phyloP scores from a whole-genome alignment of 2,329 filamentous ascomycete genomes.

The Talaromyces piceae region DNA sequence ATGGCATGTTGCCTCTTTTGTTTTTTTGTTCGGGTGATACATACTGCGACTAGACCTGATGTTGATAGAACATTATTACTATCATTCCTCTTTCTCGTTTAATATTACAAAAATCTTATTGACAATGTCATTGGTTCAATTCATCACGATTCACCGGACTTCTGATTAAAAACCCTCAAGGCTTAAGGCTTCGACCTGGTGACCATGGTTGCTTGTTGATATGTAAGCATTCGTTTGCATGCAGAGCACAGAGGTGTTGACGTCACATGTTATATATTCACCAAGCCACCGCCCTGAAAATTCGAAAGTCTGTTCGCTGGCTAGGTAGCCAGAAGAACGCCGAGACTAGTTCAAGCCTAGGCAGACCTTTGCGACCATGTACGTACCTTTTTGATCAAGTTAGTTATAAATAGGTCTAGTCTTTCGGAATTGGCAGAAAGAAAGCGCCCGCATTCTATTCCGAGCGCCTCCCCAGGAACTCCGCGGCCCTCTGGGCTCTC shows the following conservation, averaged over 20 bases:
- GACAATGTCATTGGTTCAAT: too few species aligned
- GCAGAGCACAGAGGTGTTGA: too few species aligned
- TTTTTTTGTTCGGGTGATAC: not conserved
- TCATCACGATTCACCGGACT: too few species aligned
- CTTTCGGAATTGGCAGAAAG: not conserved
- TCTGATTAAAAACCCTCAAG: not conserved
- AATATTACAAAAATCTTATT: not conserved
- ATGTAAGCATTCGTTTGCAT: not conserved
- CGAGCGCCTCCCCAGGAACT: not conserved
- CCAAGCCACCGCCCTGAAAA: too few species aligned
- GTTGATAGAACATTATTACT: not conserved
- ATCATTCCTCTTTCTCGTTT: not conserved
- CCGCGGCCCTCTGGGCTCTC: not conserved
- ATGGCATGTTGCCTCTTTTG: not conserved
- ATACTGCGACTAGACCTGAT: slow-evolving; percentile 1
- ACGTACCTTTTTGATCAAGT: too few species aligned
- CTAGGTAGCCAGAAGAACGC: too few species aligned
- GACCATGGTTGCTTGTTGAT: not conserved
- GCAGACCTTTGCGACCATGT: too few species aligned
- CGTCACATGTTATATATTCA: too few species aligned
- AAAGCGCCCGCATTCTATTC: not conserved
- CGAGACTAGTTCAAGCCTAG: too few species aligned
- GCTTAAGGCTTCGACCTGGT: too few species aligned
- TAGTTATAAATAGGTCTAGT: too few species aligned
- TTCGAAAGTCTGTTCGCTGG: too few species aligned